These are phyloP conservation scores for Boletus insuetus DNA, from an alignment of 768 basidiomycete species.

Conservation along the genomic window DNA sequence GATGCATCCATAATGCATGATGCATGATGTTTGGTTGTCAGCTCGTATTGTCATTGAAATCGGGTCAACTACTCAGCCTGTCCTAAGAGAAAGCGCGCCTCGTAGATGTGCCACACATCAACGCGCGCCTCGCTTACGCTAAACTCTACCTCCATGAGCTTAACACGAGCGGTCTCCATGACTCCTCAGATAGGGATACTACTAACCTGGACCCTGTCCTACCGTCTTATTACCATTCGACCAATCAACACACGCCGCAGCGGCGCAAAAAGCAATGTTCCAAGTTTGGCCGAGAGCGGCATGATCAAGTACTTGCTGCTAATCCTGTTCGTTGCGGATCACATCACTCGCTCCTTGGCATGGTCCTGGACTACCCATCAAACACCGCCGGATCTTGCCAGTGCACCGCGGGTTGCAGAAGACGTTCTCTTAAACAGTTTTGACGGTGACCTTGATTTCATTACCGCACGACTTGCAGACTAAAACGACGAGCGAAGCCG, in stretches of 20 bases:
- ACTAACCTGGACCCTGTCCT: not conserved
- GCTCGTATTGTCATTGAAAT: not conserved
- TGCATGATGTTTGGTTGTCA: no score
- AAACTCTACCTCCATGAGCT: not conserved
- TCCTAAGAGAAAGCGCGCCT: no score
- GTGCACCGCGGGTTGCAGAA: not conserved
- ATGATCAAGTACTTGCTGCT: conserved; percentile 4
- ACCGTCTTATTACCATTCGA: not conserved
- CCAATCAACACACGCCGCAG: not conserved
- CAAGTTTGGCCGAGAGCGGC: not conserved
- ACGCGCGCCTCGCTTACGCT: not conserved
- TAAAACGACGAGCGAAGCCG: conserved; percentile 17
- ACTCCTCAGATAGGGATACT: not conserved
- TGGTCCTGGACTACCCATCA: conserved; percentile 31
- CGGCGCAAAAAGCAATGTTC: not conserved
- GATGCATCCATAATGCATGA: no score
- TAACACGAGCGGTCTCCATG: not conserved
- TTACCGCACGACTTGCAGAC: conserved; percentile 3
- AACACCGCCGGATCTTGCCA: conserved; percentile 20
- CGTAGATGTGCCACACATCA: not conserved
- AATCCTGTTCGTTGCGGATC: conserved; percentile 13
- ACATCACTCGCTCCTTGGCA: conserved; percentile 15
- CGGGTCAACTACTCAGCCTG: conserved; percentile 2
- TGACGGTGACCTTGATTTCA: conserved; percentile 21
- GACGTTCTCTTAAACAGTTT: conserved; percentile 14